These are phyloP conservation scores for Geranomyces michiganensis DNA, from an alignment of 192 early-diverging fungal genomes.

Conservation along the genomic window DNA sequence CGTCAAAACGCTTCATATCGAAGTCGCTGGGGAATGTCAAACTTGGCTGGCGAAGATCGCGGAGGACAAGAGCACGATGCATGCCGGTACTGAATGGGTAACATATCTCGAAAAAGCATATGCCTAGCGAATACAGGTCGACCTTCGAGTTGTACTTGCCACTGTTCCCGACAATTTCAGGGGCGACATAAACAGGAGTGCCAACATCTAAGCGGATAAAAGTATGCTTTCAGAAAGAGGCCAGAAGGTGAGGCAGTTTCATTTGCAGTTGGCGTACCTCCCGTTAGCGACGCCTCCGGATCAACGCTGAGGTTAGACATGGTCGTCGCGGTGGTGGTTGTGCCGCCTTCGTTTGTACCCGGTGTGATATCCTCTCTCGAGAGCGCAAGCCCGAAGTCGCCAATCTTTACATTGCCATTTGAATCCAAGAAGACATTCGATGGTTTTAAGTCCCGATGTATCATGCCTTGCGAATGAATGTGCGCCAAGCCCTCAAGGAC, in stretches of 20 bases:
- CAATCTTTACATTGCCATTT: slow-evolving; percentile 58
- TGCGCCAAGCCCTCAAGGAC: slow-evolving; percentile 89
- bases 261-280: background rate
- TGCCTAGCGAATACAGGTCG: slow-evolving; percentile 78
- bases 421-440: slow-evolving; percentile 56
- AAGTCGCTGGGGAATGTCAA: slow-evolving; percentile 75
- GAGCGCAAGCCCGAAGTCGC: slow-evolving; percentile 79
- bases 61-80: slow-evolving; percentile 72
- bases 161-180: slow-evolving; percentile 41
- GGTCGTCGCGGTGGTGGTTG: background rate
- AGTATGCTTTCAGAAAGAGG: background rate
- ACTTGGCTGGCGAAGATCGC: slow-evolving; percentile 69
- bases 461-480: slow-evolving; percentile 84
- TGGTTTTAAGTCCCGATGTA: slow-evolving; percentile 88
- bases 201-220: slow-evolving; percentile 68
- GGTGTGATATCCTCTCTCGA: slow-evolving; percentile 35
- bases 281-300: slow-evolving; percentile 32
- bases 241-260: background rate
- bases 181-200: slow-evolving; percentile 90
- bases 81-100: slow-evolving; percentile 76
- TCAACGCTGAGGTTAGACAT: slow-evolving; percentile 8
- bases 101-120: slow-evolving; percentile 72
- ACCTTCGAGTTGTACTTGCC: slow-evolving; percentile 78
- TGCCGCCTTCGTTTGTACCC: background rate
- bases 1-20: slow-evolving; percentile 60